Evolutionary conservation across 108 stramenopile species (phyloP).

Genomic region (Chaetoceros muelleri): DNA sequence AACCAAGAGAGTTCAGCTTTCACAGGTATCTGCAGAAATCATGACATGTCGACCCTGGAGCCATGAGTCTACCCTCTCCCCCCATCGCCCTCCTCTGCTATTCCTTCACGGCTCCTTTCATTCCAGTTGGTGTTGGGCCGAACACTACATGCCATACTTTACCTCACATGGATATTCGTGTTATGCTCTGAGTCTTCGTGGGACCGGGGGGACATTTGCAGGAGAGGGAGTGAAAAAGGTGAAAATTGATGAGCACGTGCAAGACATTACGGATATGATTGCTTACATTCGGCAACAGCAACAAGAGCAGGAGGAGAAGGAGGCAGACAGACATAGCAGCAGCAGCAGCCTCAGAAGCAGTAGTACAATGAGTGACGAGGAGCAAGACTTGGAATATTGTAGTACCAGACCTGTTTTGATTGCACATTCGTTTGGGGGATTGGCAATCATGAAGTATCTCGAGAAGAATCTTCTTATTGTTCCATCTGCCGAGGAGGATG

Average conservation of each 20-base stretch:
- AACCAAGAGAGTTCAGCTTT: background rate
- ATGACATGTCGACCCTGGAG: background rate
- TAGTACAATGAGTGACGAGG: background rate
- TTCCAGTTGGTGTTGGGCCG: conserved; percentile 60
- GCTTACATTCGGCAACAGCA: conserved; percentile 1
- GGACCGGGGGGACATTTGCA: conserved; percentile 54
- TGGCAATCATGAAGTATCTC: conserved; percentile 46
- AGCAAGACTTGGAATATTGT: too few species aligned
- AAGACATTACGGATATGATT: conserved; percentile 31
- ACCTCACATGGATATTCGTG: conserved; percentile 33
- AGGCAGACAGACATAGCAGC: too few species aligned
- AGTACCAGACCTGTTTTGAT: conserved; percentile 30
- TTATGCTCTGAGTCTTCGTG: conserved; percentile 42
- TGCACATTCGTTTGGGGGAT: conserved; percentile 47
- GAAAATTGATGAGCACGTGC: conserved; percentile 35
- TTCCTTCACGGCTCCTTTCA: conserved; percentile 71
- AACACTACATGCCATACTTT: conserved; percentile 44
- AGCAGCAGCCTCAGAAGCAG: too few species aligned
- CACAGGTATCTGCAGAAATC: background rate
- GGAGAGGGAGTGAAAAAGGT: conserved; percentile 62
- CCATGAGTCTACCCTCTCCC: background rate
- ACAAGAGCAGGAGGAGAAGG: background rate
- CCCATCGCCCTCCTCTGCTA: conserved; percentile 25
- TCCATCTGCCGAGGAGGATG: background rate
- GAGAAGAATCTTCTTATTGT: conserved; percentile 14